phyloP scores from a whole-genome alignment of 202 grass and related monocot genomes.

The Cymbopogon flexuosus region DNA sequence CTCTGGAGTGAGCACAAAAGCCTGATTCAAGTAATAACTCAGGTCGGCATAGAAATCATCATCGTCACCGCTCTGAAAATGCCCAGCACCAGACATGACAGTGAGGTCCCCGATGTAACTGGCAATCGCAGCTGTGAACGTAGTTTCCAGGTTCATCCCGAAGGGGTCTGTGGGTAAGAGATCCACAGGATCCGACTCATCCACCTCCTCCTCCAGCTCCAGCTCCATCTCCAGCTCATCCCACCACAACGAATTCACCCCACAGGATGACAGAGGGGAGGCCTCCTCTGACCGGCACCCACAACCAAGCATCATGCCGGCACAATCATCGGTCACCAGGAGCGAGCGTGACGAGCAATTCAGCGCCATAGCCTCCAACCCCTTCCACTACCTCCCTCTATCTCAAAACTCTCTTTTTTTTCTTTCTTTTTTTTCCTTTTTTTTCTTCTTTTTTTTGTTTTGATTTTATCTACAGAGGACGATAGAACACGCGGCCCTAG shows the following conservation, averaged over 20 bases:
- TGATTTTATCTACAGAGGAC: constrained; percentile 10
- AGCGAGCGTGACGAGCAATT: constrained; percentile 47
- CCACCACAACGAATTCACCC: constrained; percentile 33
- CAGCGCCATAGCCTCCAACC: constrained; percentile 39
- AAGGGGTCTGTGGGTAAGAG: constrained; percentile 66
- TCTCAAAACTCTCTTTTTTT: not conserved
- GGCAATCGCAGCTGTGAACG: constrained; percentile 31
- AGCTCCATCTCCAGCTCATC: constrained; percentile 35
- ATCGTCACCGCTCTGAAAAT: not conserved
- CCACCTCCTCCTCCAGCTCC: constrained; percentile 5
- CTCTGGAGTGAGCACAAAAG: constrained; percentile 11
- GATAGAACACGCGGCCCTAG: constrained; percentile 31
- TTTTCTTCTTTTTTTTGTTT: not conserved
- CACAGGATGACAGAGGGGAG: constrained; percentile 51
- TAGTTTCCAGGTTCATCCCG: constrained; percentile 57
- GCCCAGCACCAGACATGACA: constrained; percentile 6
- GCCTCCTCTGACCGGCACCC: constrained; percentile 42
- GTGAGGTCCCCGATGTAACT: constrained; percentile 35
- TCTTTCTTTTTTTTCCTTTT: not conserved
- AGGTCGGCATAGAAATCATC: constrained; percentile 25
- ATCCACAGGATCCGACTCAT: constrained; percentile 44
- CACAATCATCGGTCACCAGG: constrained; percentile 31
- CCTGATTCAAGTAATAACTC: constrained; percentile 35
- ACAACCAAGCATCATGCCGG: constrained; percentile 36
- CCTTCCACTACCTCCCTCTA: not conserved